Evolutionary conservation across 495 filamentous ascomycete genomes (phyloP).

Genomic region (Durotheca rogersii): DNA sequence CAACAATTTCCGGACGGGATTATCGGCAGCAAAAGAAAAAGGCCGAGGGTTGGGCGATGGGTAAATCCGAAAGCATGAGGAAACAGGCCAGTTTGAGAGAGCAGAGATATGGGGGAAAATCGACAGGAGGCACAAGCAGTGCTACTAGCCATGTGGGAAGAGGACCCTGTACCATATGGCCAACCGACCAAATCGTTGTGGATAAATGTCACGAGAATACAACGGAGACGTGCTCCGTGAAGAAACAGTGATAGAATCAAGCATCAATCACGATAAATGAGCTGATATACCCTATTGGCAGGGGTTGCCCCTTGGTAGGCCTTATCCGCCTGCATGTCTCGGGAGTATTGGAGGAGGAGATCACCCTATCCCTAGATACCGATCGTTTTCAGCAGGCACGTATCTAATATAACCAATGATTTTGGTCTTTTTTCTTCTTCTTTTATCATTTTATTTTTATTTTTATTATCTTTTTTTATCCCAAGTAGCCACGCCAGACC

Average conservation of each 20-base stretch:
- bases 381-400: no score
- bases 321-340: conserved; percentile 33
- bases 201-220: conserved; percentile 25
- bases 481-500: conserved; percentile 6
- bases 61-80: conserved; percentile 16
- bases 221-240: conserved; percentile 32
- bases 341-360: conserved; percentile 32
- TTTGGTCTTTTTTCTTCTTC: no score
- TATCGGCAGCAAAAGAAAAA: conserved; percentile 11
- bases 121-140: conserved; percentile 20
- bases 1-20: conserved; percentile 9
- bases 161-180: conserved; percentile 12
- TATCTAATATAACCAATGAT: conserved; percentile 28
- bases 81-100: conserved; percentile 13
- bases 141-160: conserved; percentile 24
- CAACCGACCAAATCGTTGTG: conserved; percentile 16
- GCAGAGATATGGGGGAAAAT: conserved; percentile 16
- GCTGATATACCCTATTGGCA: conserved; percentile 31
- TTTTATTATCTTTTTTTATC: conserved; percentile 18
- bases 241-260: conserved; percentile 21
- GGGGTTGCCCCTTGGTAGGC: conserved; percentile 26
- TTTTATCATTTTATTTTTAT: no score
- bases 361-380: conserved; percentile 26
- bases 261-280: conserved; percentile 35
- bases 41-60: conserved; percentile 9